Percentiles rank a stretch among this genome's conserved stretches.
phyloP scores from a whole-genome alignment of 805 yeast species.

The Blastobotrys americana region DNA sequence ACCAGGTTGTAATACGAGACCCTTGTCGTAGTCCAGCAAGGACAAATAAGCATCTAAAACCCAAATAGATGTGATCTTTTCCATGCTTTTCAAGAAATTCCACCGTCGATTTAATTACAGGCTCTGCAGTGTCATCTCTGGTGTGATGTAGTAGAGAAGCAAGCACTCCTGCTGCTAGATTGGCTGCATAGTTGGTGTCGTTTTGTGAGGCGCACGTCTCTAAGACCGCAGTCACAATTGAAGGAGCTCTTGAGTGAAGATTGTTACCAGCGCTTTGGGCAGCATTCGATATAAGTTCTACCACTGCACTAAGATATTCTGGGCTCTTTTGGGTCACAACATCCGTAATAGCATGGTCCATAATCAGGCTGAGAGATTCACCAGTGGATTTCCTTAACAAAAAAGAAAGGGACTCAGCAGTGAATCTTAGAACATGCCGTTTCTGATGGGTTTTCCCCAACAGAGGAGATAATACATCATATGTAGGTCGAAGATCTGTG shows the following conservation, averaged over 20 bases:
- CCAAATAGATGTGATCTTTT: background rate
- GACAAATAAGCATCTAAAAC: constrained; percentile 18
- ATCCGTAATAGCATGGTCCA: constrained; percentile 34
- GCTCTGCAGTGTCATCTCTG: constrained; percentile 25
- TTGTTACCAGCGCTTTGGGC: constrained; percentile 63
- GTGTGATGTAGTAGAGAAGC: constrained; percentile 29
- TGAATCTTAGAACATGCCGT: constrained; percentile 61
- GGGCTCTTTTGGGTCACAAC: constrained; percentile 33
- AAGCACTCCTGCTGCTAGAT: constrained; percentile 19
- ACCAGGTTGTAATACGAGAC: constrained; percentile 32
- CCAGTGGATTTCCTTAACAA: constrained; percentile 60
- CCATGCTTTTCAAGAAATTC: constrained; percentile 3
- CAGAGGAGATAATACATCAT: constrained; percentile 54
- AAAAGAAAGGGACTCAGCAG: constrained; percentile 87
- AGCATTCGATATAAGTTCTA: constrained; percentile 62
- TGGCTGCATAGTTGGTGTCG: constrained; percentile 9
- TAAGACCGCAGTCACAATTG: constrained; percentile 35
- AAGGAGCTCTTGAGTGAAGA: constrained; percentile 63
- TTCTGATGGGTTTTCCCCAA: constrained; percentile 49
- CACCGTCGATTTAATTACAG: constrained; percentile 16
- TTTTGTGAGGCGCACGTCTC: background rate
- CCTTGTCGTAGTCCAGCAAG: constrained; percentile 34
- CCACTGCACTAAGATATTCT: constrained; percentile 51
- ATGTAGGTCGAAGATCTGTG: constrained; percentile 62
- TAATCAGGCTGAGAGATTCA: constrained; percentile 40